Percentiles rank a stretch among this genome's conserved stretches.
These are phyloP conservation scores for Diaporthe eres DNA, from an alignment of 2,329 filamentous ascomycete species.

Conservation along the genomic window DNA sequence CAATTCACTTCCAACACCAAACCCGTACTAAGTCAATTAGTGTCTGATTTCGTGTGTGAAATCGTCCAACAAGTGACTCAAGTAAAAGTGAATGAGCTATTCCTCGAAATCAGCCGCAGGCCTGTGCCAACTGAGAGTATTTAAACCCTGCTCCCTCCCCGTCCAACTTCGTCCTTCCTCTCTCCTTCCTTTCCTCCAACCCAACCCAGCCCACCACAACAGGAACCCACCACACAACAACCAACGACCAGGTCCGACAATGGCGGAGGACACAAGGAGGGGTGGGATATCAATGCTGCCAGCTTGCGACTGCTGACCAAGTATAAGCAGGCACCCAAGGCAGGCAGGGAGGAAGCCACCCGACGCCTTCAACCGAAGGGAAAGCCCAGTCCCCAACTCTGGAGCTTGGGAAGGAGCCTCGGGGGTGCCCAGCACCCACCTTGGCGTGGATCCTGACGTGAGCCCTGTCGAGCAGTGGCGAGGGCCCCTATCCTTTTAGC, in stretches of 20 bases:
- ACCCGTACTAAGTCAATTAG: background rate
- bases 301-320: background rate
- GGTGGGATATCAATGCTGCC: background rate
- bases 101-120: background rate
- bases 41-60: background rate
- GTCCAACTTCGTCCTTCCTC: background rate
- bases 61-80: background rate
- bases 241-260: background rate
- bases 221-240: background rate
- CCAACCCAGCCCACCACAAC: background rate
- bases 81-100: background rate
- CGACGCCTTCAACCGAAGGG: background rate
- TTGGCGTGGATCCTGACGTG: background rate
- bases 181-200: background rate
- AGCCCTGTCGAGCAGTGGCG: constrained; percentile 16
- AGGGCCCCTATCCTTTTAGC: background rate
- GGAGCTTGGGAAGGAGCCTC: constrained; percentile 13
- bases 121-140: background rate
- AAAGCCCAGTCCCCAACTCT: background rate
- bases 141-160: background rate
- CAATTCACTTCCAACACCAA: background rate
- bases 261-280: constrained; percentile 2
- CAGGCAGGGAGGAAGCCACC: constrained; percentile 23
- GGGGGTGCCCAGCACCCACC: background rate
- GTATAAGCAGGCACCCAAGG: background rate